Conservation (phyloP, 768 basidiomycete species). For the Daedaleopsis sinensis region DNA sequence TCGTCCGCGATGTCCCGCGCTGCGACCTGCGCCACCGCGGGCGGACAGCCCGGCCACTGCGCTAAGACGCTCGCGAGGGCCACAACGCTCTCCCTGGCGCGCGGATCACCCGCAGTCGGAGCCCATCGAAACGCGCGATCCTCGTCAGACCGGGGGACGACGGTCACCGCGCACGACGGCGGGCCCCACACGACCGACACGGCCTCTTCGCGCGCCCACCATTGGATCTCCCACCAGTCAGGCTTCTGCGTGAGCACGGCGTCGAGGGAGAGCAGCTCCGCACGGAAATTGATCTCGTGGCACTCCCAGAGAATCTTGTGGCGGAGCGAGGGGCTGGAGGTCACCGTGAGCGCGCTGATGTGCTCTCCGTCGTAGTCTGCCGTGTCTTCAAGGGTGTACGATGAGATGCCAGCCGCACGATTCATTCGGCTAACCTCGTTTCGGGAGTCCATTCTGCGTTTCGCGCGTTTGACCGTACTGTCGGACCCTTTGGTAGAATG, state of each 20-base stretch:
- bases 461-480: too few species aligned
- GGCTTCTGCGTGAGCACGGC: not conserved
- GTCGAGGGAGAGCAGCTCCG: constrained; percentile 1
- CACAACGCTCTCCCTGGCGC: too few species aligned
- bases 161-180: not conserved
- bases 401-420: not conserved
- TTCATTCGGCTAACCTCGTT: too few species aligned
- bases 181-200: constrained; percentile 2
- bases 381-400: not conserved
- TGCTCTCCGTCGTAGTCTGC: not conserved
- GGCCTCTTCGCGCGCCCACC: not conserved
- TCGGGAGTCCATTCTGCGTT: too few species aligned
- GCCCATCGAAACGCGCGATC: too few species aligned
- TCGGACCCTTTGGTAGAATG: not conserved
- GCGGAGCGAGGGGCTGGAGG: not conserved
- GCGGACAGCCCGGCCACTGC: not conserved
- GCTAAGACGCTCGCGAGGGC: not conserved
- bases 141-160: not conserved
- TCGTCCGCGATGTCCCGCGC: not conserved
- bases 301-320: not conserved
- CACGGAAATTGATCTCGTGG: not conserved
- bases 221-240: not conserved
- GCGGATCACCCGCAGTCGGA: not conserved
- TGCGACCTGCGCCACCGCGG: not conserved
- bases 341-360: not conserved